Base-by-base conservation (phyloP, 768 basidiomycete genomes). In the Leccinum subtestaceum region DNA sequence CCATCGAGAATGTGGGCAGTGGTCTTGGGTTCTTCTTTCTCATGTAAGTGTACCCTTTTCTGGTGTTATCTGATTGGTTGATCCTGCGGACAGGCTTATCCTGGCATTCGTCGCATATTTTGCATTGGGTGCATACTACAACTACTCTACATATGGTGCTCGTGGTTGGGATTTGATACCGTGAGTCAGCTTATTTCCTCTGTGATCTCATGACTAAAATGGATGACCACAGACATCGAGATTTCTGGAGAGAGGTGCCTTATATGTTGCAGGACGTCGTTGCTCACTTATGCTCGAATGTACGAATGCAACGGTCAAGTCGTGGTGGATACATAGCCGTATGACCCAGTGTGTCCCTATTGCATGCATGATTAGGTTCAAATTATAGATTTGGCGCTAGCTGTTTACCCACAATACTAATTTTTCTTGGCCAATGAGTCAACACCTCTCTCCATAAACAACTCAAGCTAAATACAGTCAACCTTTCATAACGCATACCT, bases 1-100 rank as follows among this genome's bases (percentile, higher is more conserved):
- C 77, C 3, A 71, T 74, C 45, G 74, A 79, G 62, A 74, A 65
- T 52, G 80, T 83, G 25, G 88, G 87, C 4, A 91, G 86, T 71
- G 90, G 88, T 23, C 76, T 95, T n/a, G 88, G 91, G 3, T 93
- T 89, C 82, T 94, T 95, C 77, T 90, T 95, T 78, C 77, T 93
- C 31, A 77, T 93, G 91, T 90, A 72, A 72, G 90, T 72, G 8
- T 17, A 5, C n/a, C n/a, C 3, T 45, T 56, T 12, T 45, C 10
- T 31, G 53, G 58, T 32, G 54, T 56, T 58, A 5, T 55, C 45
- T 40, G 53, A 59, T 64, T 51, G 56, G 34, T 56, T 45, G 40
- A 58, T 63, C 90, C 86, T n/a, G 63, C 88, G 31, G 58, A 60
- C 27, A 71, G 70, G 66, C 59, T 72, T 11, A 57, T 93, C 12